These are phyloP conservation scores for Pseudogymnoascus sp. DNA, from an alignment of 2,329 filamentous ascomycete genomes.

Conservation along the genomic window DNA sequence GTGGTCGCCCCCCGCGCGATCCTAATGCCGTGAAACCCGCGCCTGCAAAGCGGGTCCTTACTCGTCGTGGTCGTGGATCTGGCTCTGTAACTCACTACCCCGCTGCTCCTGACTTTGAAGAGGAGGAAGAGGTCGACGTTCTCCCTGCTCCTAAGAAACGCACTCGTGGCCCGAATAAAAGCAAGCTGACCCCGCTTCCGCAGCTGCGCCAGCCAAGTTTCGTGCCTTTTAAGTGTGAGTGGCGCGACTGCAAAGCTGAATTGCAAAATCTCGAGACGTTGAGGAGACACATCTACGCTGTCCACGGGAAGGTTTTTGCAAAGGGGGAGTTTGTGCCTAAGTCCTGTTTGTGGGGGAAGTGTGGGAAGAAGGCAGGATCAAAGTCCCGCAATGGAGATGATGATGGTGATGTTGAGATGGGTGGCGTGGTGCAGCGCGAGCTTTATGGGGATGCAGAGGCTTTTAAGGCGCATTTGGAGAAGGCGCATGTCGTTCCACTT, in stretches of 20 bases:
- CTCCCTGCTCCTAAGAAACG: not conserved
- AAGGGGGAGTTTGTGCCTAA: not conserved
- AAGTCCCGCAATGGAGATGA: slow-evolving; percentile 16
- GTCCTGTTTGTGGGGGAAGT: slow-evolving; percentile 35
- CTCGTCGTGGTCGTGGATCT: not conserved
- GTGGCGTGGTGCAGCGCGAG: not conserved
- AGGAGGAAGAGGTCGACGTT: not conserved
- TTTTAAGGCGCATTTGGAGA: slow-evolving; percentile 46
- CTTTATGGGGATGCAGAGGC: slow-evolving; percentile 22
- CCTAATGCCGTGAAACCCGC: not conserved
- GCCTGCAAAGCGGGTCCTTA: not conserved
- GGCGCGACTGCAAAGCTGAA: slow-evolving; percentile 50
- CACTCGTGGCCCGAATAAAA: too few species aligned
- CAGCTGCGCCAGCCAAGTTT: slow-evolving; percentile 34
- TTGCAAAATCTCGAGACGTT: slow-evolving; percentile 56
- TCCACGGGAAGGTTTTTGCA: slow-evolving; percentile 35
- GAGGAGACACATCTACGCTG: slow-evolving; percentile 42
- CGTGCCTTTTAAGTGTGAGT: slow-evolving; percentile 51
- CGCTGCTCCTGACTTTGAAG: not conserved
- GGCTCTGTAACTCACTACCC: not conserved
- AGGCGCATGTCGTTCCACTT: slow-evolving; percentile 44
- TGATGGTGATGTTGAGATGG: slow-evolving; percentile 16
- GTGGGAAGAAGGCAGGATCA: slow-evolving; percentile 22
- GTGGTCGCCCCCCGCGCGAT: not conserved
- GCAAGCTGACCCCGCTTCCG: too few species aligned